Conservation (phyloP, 768 basidiomycete genomes). For the Boletus tylopilopsis region DNA sequence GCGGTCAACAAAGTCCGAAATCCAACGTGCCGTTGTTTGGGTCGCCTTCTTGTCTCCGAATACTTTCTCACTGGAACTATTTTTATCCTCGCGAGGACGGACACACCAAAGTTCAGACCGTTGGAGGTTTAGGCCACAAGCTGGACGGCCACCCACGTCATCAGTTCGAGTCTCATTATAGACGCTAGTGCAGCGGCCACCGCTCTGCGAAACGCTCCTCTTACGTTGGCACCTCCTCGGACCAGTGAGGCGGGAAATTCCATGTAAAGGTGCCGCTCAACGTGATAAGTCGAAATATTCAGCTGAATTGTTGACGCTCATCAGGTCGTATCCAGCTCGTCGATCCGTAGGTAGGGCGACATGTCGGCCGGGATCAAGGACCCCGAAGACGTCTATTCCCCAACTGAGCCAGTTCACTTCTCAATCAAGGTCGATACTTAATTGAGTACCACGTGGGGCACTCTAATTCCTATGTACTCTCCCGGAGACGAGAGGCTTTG, state of each 20-base stretch:
- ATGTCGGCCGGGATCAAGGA: constrained; percentile 9
- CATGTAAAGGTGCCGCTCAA: constrained; percentile 11
- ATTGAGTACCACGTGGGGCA: constrained; percentile 20
- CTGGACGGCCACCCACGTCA: constrained; percentile 13
- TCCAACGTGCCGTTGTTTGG: constrained; percentile 2
- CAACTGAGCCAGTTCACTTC: constrained; percentile 23
- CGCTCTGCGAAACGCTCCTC: constrained; percentile 5
- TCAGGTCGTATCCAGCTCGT: constrained; percentile 13
- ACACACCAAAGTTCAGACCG: background rate
- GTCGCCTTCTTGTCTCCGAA: constrained; percentile 9
- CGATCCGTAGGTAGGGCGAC: constrained; percentile 17
- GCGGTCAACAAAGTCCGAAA: constrained; percentile 24
- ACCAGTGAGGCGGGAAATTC: constrained; percentile 6
- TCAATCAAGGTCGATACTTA: background rate
- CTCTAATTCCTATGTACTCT: constrained; percentile 1
- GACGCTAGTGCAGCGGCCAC: constrained; percentile 3
- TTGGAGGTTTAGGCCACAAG: constrained; percentile 7
- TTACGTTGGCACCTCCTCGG: constrained; percentile 19
- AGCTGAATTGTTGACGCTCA: constrained; percentile 15
- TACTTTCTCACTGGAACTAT: constrained; percentile 25
- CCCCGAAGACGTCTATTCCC: constrained; percentile 18
- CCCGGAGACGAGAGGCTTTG: constrained; percentile 20
- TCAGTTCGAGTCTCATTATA: background rate
- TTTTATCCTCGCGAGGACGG: constrained; percentile 11
- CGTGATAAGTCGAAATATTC: constrained; percentile 4